A percentile compares a stretch with the other conserved stretches of the same genome.
These are phyloP conservation scores for Solanum hybrid DNA, from an alignment of 305 asterid genomes.

Conservation along the genomic window DNA sequence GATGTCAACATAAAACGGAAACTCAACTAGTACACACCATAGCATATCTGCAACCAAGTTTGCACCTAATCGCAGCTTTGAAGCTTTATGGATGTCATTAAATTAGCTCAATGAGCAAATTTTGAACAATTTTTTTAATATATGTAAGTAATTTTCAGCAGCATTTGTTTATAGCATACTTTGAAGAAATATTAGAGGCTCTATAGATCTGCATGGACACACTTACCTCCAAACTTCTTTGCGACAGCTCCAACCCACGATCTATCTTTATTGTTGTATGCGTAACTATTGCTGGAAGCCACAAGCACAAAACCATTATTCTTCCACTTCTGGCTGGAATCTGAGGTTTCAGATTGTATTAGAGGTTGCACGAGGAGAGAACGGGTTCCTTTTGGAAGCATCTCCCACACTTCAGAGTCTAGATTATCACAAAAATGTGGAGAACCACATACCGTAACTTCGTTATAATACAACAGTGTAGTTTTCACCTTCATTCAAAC, in stretches of 20 bases:
- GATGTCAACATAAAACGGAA: neutral
- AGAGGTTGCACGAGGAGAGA: slow-evolving; percentile 74
- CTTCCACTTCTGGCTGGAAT: slow-evolving; percentile 19
- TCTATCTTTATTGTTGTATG: slow-evolving; percentile 57
- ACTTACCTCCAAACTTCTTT: slow-evolving; percentile 49
- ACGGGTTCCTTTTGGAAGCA: slow-evolving; percentile 66
- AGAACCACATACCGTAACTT: neutral
- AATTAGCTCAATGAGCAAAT: neutral
- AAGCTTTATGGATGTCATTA: neutral
- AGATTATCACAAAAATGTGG: slow-evolving; percentile 9
- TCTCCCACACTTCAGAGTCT: slow-evolving; percentile 51
- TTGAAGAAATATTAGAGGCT: slow-evolving; percentile 2
- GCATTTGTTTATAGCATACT: neutral
- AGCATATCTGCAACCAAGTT: neutral
- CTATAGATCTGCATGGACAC: slow-evolving; percentile 1
- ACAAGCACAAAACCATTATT: slow-evolving; percentile 54
- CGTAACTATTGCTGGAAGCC: slow-evolving; percentile 66
- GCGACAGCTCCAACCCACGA: slow-evolving; percentile 80
- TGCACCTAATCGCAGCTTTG: neutral
- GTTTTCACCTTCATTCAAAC: neutral
- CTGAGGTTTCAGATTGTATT: slow-evolving; percentile 12
- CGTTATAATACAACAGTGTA: neutral
- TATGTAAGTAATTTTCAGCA: neutral
- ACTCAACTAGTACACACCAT: neutral
- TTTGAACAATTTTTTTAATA: neutral